These are phyloP conservation scores for Apiotrichum veenhuisii DNA, from an alignment of 1,284 basidiomycete genomes.

Conservation along the genomic window DNA sequence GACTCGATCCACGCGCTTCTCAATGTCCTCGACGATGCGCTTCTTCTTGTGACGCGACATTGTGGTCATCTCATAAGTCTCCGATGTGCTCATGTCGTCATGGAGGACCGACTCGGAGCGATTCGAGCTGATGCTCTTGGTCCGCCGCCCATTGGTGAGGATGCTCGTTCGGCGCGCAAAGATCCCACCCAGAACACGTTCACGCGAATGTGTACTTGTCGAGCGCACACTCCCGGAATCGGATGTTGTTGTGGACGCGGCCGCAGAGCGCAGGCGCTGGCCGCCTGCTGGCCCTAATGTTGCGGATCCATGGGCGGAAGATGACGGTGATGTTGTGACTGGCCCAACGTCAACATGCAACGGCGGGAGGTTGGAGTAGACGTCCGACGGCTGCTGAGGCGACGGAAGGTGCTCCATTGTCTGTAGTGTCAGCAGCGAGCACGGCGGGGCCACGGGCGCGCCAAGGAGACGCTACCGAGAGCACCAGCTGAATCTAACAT, in stretches of 20 bases:
- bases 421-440: constrained; percentile 1
- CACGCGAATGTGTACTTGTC: constrained; percentile 1
- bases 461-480: too few species aligned
- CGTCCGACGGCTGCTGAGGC: not conserved
- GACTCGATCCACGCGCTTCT: constrained; percentile 11
- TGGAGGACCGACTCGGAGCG: constrained; percentile 1
- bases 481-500: too few species aligned
- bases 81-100: not conserved
- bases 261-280: not conserved
- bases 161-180: constrained; percentile 11
- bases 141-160: not conserved
- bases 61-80: constrained; percentile 14
- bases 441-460: too few species aligned
- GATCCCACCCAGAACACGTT: constrained; percentile 2
- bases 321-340: not conserved
- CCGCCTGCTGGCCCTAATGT: not conserved
- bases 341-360: not conserved
- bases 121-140: constrained; percentile 12
- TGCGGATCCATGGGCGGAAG: not conserved
- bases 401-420: constrained; percentile 5
- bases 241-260: not conserved
- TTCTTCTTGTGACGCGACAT: constrained; percentile 8
- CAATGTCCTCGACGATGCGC: constrained; percentile 12
- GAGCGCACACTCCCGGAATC: constrained; percentile 1
- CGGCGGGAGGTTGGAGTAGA: not conserved